Percentiles rank a stretch among this genome's conserved stretches.
Conservation (phyloP, 2,329 filamentous ascomycete species). For the Dactylella cylindrospora region DNA sequence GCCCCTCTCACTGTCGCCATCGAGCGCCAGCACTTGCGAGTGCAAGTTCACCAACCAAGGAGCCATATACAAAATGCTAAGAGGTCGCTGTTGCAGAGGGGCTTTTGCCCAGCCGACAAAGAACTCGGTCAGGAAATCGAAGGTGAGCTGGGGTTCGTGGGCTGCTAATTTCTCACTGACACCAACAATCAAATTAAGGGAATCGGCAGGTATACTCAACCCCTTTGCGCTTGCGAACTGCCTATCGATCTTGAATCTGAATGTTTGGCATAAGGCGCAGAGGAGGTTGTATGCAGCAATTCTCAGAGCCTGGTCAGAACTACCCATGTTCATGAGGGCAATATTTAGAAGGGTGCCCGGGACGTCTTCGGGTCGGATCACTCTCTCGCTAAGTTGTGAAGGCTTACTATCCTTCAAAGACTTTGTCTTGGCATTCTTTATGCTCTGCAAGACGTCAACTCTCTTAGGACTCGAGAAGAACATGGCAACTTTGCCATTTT, state of each 20-base stretch:
- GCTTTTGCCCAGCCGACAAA: constrained; percentile 73
- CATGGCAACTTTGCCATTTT: constrained; percentile 71
- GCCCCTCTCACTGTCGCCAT: constrained; percentile 66
- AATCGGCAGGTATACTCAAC: constrained; percentile 63
- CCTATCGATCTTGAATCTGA: constrained; percentile 65
- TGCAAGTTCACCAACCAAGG: constrained; percentile 67
- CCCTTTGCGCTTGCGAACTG: constrained; percentile 64
- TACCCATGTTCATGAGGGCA: constrained; percentile 67
- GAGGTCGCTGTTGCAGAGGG: constrained; percentile 65
- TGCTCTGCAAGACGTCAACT: constrained; percentile 64
- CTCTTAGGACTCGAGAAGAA: constrained; percentile 70
- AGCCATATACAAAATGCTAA: constrained; percentile 69
- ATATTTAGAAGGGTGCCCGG: constrained; percentile 69
- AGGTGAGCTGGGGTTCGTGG: constrained; percentile 67
- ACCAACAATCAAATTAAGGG: constrained; percentile 65
- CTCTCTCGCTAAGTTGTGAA: constrained; percentile 64
- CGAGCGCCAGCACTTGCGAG: constrained; percentile 61
- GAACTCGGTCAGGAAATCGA: constrained; percentile 71
- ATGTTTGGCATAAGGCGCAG: constrained; percentile 66
- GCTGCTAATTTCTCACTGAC: constrained; percentile 66
- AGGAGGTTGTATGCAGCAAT: constrained; percentile 69
- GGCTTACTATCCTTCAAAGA: constrained; percentile 65
- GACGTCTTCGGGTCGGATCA: constrained; percentile 70
- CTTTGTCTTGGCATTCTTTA: constrained; percentile 65
- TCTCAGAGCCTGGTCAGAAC: constrained; percentile 62